phyloP scores from a whole-genome alignment of 140 eudicot species.

The Oenanthe javanica region DNA sequence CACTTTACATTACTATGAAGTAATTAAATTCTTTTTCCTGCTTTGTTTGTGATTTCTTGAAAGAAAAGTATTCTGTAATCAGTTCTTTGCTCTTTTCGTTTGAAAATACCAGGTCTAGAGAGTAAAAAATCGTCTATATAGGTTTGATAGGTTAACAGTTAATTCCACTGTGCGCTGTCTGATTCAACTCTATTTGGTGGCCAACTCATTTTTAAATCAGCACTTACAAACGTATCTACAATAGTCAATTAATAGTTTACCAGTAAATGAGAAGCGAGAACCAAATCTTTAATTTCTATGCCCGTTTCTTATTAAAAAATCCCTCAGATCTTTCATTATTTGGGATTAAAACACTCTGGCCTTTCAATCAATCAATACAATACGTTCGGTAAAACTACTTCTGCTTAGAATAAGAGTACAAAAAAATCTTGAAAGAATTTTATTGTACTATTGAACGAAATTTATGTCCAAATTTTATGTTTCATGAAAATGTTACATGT shows the following conservation, averaged over 20 bases:
- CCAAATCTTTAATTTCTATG: no score
- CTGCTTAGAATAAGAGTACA: no score
- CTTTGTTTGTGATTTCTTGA: not conserved
- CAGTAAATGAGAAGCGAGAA: not conserved
- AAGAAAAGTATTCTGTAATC: not conserved
- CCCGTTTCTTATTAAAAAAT: no score
- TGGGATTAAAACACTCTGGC: no score
- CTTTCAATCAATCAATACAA: no score
- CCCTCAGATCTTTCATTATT: no score
- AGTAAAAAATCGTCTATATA: not conserved
- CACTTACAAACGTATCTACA: not conserved
- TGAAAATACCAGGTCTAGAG: not conserved
- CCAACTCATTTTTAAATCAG: not conserved
- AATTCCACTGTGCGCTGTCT: not conserved
- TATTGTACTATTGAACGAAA: no score
- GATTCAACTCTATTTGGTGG: not conserved
- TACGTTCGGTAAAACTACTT: no score
- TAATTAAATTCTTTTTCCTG: not conserved
- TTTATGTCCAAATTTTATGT: no score
- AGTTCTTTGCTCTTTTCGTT: not conserved
- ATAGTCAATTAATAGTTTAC: not conserved
- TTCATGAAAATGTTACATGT: no score
- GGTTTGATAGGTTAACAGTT: not conserved
- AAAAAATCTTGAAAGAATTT: no score
- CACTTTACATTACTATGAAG: not conserved